These are phyloP conservation scores for Carallia pectinifolia DNA, from an alignment of 345 rosid genomes.

Conservation along the genomic window DNA sequence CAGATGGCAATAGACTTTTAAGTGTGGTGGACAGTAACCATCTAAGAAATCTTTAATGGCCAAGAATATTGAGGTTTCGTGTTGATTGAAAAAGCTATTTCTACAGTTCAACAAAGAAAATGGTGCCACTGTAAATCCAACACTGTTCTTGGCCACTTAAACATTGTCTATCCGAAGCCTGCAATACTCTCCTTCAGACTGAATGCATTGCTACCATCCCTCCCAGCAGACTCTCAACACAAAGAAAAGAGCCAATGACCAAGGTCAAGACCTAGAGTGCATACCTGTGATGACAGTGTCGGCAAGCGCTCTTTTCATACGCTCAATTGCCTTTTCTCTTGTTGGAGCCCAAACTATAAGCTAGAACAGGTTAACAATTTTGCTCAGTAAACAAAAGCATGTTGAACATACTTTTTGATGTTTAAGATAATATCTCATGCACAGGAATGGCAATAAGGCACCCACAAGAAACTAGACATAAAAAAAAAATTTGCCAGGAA, in stretches of 20 bases:
- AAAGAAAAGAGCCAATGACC: not conserved
- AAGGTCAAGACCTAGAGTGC: not conserved
- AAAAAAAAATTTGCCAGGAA: not conserved
- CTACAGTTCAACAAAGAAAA: not conserved
- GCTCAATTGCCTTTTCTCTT: constrained; percentile 92
- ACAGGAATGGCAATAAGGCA: constrained; percentile 1
- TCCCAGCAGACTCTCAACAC: not conserved
- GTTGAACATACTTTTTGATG: constrained; percentile 6
- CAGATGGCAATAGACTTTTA: not conserved
- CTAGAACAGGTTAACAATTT: constrained; percentile 39
- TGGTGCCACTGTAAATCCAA: not conserved
- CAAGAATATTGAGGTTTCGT: too few species aligned
- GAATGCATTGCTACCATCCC: not conserved
- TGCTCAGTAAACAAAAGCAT: constrained; percentile 12
- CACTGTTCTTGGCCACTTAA: not conserved
- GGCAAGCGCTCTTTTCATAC: constrained; percentile 96
- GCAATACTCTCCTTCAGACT: not conserved
- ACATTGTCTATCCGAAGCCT: not conserved
- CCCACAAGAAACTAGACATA: not conserved
- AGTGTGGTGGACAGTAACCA: not conserved
- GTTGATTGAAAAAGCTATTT: not conserved
- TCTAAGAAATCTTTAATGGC: not conserved
- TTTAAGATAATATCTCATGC: not conserved
- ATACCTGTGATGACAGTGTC: constrained; percentile 92
- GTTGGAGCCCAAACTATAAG: constrained; percentile 99